phyloP scores from a whole-genome alignment of 768 basidiomycete species.

The Dioszegia hungarica region DNA sequence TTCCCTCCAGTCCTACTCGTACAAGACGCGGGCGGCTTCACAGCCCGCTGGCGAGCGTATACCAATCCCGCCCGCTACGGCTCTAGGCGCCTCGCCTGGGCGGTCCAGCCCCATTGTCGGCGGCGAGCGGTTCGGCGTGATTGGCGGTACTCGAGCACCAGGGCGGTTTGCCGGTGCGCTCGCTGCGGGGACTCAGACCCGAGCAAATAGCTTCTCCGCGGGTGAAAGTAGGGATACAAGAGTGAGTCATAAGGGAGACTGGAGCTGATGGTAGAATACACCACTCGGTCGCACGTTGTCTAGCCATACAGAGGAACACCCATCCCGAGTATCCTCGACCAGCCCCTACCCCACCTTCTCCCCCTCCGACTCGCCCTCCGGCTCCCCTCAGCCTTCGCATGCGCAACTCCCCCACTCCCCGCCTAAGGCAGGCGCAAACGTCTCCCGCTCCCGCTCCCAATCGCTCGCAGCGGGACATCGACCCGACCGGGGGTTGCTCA shows the following conservation, averaged over 20 bases:
- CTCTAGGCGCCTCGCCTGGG: constrained; percentile 12
- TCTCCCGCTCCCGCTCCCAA: constrained; percentile 41
- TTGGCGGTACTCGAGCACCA: constrained; percentile 36
- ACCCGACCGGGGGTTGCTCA: constrained; percentile 23
- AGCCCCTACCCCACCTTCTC: constrained; percentile 45
- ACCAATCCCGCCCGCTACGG: constrained; percentile 12
- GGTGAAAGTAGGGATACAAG: constrained; percentile 31
- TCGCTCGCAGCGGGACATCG: constrained; percentile 38
- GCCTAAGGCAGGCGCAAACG: constrained; percentile 32
- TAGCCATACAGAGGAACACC: constrained; percentile 31
- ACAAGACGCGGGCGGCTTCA: constrained; percentile 35
- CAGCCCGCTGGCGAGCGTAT: constrained; percentile 39
- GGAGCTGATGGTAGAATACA: constrained; percentile 17
- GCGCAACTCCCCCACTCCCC: constrained; percentile 30
- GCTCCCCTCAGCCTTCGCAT: constrained; percentile 19
- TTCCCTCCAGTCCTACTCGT: constrained; percentile 16
- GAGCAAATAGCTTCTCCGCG: constrained; percentile 42
- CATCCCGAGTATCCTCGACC: constrained; percentile 33
- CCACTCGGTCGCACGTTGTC: constrained; percentile 30
- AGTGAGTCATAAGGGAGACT: constrained; percentile 20
- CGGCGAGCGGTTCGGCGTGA: constrained; percentile 31
- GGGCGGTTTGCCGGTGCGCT: constrained; percentile 25
- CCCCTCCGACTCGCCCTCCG: constrained; percentile 36
- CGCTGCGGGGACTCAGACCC: constrained; percentile 30
- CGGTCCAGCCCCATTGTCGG: constrained; percentile 23